These are phyloP conservation scores for Thoreauomyces humboldtii DNA, from an alignment of 192 early-diverging fungal genomes.

Conservation along the genomic window DNA sequence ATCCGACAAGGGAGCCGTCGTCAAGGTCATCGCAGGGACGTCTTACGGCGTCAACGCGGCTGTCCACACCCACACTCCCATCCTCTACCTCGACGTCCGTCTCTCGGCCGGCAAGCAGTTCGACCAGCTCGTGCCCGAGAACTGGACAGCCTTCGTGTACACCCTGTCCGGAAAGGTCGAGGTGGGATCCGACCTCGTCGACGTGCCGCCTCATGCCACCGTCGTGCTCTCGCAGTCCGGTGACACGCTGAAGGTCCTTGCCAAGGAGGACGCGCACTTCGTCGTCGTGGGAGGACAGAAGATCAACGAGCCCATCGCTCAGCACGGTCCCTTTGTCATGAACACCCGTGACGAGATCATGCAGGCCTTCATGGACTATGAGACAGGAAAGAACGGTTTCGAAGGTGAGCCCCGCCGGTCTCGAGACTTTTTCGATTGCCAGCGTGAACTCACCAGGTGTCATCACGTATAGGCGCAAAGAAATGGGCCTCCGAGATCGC, in stretches of 20 bases:
- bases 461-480: no score
- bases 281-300: slow-evolving; percentile 63
- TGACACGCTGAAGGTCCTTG: slow-evolving; percentile 38
- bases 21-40: slow-evolving; percentile 89
- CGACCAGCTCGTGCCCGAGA: slow-evolving; percentile 55
- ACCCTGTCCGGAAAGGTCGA: slow-evolving; percentile 40
- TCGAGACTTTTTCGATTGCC: no score
- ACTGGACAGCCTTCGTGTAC: slow-evolving; percentile 61
- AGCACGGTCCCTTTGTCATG: slow-evolving; percentile 70
- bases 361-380: slow-evolving; percentile 56
- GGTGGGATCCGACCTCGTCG: slow-evolving; percentile 10
- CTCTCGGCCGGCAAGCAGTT: slow-evolving; percentile 59
- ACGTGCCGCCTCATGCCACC: slow-evolving; percentile 41
- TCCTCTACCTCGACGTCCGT: slow-evolving; percentile 75
- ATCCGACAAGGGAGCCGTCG: slow-evolving; percentile 48
- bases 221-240: slow-evolving; percentile 42
- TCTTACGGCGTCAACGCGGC: slow-evolving; percentile 65
- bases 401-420: no score
- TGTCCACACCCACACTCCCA: slow-evolving; percentile 75
- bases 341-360: slow-evolving; percentile 58
- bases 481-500: no score
- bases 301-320: slow-evolving; percentile 47
- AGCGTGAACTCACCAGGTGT: no score
- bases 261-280: slow-evolving; percentile 49
- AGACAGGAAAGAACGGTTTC: slow-evolving; percentile 64